phyloP scores from a whole-genome alignment of 169 alveolate genomes.

The Plasmodium vivax region DNA sequence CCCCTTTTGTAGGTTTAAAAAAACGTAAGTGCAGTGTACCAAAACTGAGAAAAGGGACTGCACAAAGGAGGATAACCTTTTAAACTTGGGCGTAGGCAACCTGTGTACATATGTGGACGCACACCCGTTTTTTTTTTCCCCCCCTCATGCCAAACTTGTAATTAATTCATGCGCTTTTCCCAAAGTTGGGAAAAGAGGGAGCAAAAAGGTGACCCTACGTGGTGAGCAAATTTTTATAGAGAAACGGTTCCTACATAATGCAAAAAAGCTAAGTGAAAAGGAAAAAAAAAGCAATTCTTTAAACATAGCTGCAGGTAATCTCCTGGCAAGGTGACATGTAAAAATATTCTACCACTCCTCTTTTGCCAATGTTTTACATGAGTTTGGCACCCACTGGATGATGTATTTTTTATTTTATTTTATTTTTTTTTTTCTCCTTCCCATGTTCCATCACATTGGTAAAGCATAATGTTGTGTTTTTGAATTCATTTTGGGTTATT shows the following conservation, averaged over 20 bases:
- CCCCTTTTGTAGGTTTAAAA: neutral
- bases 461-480: too few species aligned
- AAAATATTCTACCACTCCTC: neutral
- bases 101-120: neutral
- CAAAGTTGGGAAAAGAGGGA: neutral
- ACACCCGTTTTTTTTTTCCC: neutral
- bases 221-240: neutral
- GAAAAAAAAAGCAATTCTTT: neutral
- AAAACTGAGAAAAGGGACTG: neutral
- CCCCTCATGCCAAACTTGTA: neutral
- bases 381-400: neutral
- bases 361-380: neutral
- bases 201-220: neutral
- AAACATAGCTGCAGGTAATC: neutral
- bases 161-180: neutral
- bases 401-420: neutral
- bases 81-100: neutral
- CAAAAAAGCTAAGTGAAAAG: neutral
- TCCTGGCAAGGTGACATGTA: neutral
- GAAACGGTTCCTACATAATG: neutral
- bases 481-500: too few species aligned
- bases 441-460: too few species aligned
- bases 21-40: neutral
- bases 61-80: neutral
- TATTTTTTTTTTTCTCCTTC: neutral